Evolutionary conservation across 306 rosid species (phyloP).

Genomic region (Ammopiptanthus mongolicus): DNA sequence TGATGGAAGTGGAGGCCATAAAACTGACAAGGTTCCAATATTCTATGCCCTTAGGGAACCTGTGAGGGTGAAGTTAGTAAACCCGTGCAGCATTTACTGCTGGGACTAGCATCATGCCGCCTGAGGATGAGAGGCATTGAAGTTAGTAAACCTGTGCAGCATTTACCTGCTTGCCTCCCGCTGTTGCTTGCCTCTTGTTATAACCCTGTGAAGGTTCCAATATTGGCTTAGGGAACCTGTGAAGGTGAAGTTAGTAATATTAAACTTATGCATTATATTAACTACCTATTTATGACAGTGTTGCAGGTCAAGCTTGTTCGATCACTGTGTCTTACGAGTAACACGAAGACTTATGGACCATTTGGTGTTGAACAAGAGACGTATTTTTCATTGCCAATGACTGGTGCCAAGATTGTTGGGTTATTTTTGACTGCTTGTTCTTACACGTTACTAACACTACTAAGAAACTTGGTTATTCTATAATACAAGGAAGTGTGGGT

Average conservation of each 20-base stretch:
- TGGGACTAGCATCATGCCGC: too few relatives aligned
- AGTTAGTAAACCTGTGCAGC: too few relatives aligned
- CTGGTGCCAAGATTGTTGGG: slow-evolving; percentile 75
- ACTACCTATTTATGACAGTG: too few relatives aligned
- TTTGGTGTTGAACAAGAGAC: slow-evolving; percentile 64
- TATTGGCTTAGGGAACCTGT: background rate
- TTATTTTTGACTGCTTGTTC: slow-evolving; percentile 36
- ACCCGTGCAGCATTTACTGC: too few relatives aligned
- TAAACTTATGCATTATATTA: too few relatives aligned
- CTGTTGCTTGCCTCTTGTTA: too few relatives aligned
- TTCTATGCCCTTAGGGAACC: background rate
- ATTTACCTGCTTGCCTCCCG: too few relatives aligned
- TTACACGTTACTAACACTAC: slow-evolving; percentile 27
- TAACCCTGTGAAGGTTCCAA: background rate
- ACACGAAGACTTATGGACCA: too few relatives aligned
- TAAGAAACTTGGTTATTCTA: slow-evolving; percentile 56
- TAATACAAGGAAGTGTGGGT: slow-evolving; percentile 64
- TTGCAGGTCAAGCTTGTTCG: too few relatives aligned
- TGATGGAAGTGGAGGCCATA: slow-evolving; percentile 77
- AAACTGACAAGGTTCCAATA: slow-evolving; percentile 33
- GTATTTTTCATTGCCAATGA: slow-evolving; percentile 44
- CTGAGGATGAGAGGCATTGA: too few relatives aligned
- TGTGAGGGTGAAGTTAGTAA: too few relatives aligned
- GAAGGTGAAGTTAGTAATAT: background rate
- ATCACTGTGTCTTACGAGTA: too few relatives aligned